phyloP scores from a whole-genome alignment of 257 asterid species.

The Fraxinus anomala region DNA sequence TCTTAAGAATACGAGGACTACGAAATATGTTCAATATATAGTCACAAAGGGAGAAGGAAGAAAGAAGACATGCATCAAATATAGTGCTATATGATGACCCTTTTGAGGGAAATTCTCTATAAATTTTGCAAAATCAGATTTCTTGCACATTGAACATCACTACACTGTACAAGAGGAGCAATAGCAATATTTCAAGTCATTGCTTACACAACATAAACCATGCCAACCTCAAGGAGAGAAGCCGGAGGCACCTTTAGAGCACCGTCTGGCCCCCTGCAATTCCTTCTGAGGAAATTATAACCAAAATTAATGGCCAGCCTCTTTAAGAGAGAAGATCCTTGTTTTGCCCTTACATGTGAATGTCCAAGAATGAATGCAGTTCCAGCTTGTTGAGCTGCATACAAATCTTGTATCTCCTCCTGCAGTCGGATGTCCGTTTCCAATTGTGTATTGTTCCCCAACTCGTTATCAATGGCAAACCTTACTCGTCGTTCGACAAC shows the following conservation, averaged over 20 bases:
- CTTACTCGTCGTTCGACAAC: slow-evolving; percentile 51
- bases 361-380: slow-evolving; percentile 86
- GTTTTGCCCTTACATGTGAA: slow-evolving; percentile 82
- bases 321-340: slow-evolving; percentile 78
- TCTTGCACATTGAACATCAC: slow-evolving; percentile 18
- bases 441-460: slow-evolving; percentile 28
- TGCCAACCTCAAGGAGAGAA: slow-evolving; percentile 91
- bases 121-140: slow-evolving; percentile 25
- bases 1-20: neutral
- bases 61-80: neutral
- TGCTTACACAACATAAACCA: slow-evolving; percentile 76
- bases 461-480: slow-evolving; percentile 48
- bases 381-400: slow-evolving; percentile 78
- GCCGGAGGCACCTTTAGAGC: slow-evolving; percentile 95
- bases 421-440: slow-evolving; percentile 45
- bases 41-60: neutral
- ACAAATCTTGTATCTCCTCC: slow-evolving; percentile 75
- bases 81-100: neutral
- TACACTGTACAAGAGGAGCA: neutral
- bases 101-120: neutral
- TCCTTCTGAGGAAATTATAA: slow-evolving; percentile 74
- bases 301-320: slow-evolving; percentile 77
- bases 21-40: too few species aligned
- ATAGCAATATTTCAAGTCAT: neutral
- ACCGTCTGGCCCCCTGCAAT: slow-evolving; percentile 90